These are phyloP conservation scores for Neofusicoccum cordaticola DNA, from an alignment of 2,329 filamentous ascomycete genomes.

Conservation along the genomic window DNA sequence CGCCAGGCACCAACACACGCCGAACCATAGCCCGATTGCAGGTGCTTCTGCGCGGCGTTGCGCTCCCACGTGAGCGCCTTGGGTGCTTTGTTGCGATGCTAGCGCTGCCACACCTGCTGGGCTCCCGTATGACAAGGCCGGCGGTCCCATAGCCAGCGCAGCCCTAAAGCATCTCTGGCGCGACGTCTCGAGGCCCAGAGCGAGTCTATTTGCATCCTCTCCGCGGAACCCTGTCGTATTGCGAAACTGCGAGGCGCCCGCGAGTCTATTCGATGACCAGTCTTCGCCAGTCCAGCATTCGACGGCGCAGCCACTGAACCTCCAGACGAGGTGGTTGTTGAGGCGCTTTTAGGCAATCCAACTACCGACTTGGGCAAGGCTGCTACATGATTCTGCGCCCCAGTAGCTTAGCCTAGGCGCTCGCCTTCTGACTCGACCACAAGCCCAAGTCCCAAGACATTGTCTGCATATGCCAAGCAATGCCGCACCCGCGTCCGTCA, in stretches of 20 bases:
- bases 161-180: background rate
- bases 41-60: background rate
- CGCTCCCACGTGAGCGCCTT: background rate
- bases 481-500: background rate
- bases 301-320: background rate
- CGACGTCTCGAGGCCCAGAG: background rate
- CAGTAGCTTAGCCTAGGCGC: background rate
- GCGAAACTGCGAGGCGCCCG: background rate
- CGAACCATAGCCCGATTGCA: background rate
- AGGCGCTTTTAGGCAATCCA: background rate
- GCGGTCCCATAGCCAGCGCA: background rate
- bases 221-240: background rate
- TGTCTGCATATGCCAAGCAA: background rate
- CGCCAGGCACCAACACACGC: constrained; percentile 1
- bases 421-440: background rate
- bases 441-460: background rate
- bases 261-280: background rate
- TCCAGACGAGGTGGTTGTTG: background rate
- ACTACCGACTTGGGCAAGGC: constrained; percentile 3
- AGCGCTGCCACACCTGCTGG: background rate
- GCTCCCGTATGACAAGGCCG: background rate
- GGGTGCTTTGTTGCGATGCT: background rate
- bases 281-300: background rate
- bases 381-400: background rate
- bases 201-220: background rate